phyloP scores from a whole-genome alignment of 768 basidiomycete genomes.

The Paxillus involutus region DNA sequence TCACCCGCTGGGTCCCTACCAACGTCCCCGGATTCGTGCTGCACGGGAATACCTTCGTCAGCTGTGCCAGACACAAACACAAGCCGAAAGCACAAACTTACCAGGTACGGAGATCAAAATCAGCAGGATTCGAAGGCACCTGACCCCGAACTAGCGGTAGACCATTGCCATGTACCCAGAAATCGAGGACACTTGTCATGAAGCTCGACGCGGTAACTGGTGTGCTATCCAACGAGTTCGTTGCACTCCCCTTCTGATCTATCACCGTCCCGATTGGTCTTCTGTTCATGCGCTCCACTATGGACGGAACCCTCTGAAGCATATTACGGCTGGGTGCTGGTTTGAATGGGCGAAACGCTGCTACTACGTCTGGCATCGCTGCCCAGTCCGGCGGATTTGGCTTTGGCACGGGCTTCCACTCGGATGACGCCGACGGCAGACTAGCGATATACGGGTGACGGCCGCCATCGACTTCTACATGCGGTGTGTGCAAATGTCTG shows the following conservation, averaged over 20 bases:
- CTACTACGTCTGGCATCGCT: constrained; percentile 18
- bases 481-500: not conserved
- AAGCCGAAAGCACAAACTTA: not conserved
- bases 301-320: constrained; percentile 9
- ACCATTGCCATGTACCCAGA: constrained; percentile 2
- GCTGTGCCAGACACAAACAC: not conserved
- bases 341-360: constrained; percentile 16
- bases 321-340: not conserved
- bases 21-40: constrained; percentile 4
- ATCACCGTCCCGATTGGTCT: constrained; percentile 5
- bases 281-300: not conserved
- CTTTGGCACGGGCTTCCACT: not conserved
- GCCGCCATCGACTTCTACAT: not conserved
- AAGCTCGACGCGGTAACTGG: constrained; percentile 4
- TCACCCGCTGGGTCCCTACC: not conserved
- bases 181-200: constrained; percentile 5
- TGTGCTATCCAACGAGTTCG: constrained; percentile 11
- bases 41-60: not conserved
- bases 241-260: constrained; percentile 16
- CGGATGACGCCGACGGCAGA: not conserved
- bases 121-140: constrained; percentile 11
- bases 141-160: constrained; percentile 13
- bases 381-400: constrained; percentile 12
- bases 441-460: not conserved
- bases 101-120: constrained; percentile 19